These are phyloP conservation scores for Paramicrosporidium saccamoebae DNA, from an alignment of 371 early-diverging fungal genomes.

Conservation along the genomic window DNA sequence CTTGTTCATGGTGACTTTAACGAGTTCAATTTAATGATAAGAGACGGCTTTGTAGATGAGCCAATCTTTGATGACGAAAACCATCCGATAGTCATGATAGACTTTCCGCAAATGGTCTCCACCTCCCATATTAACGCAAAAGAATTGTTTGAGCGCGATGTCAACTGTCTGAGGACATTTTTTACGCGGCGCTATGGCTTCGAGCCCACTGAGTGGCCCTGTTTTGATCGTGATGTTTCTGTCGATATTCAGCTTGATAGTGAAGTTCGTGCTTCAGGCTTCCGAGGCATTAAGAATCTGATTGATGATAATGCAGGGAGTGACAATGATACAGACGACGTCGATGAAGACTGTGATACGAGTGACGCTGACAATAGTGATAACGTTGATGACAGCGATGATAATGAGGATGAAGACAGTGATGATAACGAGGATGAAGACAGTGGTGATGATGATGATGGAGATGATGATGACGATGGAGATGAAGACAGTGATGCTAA, in stretches of 20 bases:
- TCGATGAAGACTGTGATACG: constrained; percentile 2
- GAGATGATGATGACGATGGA: constrained; percentile 9
- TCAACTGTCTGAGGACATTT: constrained; percentile 78
- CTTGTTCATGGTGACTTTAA: constrained; percentile 99
- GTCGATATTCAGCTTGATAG: constrained; percentile 66
- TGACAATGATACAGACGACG: constrained; percentile 4
- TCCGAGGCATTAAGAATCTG: constrained; percentile 5
- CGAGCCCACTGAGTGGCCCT: constrained; percentile 55
- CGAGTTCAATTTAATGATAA: constrained; percentile 94
- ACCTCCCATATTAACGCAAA: constrained; percentile 76
- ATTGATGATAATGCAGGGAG: constrained; percentile 6
- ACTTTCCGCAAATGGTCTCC: constrained; percentile 99
- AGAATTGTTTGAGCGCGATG: constrained; percentile 91
- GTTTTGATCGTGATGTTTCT: constrained; percentile 41
- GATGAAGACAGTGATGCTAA: constrained; percentile 10
- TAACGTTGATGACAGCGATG: constrained; percentile 2
- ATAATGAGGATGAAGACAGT: constrained; percentile 1
- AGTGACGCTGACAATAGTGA: constrained; percentile 2
- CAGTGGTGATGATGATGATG: constrained; percentile 6
- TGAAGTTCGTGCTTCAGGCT: constrained; percentile 76
- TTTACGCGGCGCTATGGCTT: constrained; percentile 65
- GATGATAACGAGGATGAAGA: constrained; percentile 2
- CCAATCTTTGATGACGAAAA: no score
- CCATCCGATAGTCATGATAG: constrained; percentile 65
- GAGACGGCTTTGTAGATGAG: constrained; percentile 35